Base-by-base conservation (phyloP, 2,329 filamentous ascomycete species). In the Metarhizium humberi region DNA sequence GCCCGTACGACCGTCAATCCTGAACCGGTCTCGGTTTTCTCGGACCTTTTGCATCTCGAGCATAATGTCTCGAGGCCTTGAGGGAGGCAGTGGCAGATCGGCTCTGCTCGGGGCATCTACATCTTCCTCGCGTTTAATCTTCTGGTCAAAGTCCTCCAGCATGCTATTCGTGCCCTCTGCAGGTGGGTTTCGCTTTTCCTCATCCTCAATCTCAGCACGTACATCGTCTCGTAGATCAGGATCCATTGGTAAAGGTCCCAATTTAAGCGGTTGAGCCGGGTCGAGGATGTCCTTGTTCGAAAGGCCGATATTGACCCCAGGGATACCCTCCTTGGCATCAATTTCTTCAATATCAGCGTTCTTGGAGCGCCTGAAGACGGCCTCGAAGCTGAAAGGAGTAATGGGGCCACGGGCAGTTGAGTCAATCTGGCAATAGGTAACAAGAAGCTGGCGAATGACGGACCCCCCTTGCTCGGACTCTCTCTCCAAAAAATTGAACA, bases 21-120 rank as follows among this genome's bases (percentile, higher is more conserved):
- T 87, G 69, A 96, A 95, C 18, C 92, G 82, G 65, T 97, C 92
- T 25, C 94, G 85, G 65, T 95, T 90, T 70, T 99, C 94, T 60
- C 90, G 89, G 10, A 97, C 84, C 67, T 92, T 94, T 66, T 94
- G 90, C 64, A 97, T 91, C 70, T 97, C 94, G 75, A 96, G 89
- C 32, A 90, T 84, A 7, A 99, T 91, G 64, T 99, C 94, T 58
- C 92, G 82, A 3, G 91, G 90, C 18, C 91, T 82, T 0, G 92
- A 95, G 5, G 91, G 88, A 1, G 94, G 94, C 25, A 95, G 82
- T 2, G 94, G 92, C 25, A 97, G 81, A 29, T 92, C 87, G 16
- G 86, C 79, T 47, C 92, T 82, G 50, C 77, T 86, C 2, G 92
- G 92, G 0, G 80, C 89, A 66, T 97, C 94, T 30, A 87, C 86